A percentile compares a stretch with the other conserved stretches of the same genome.
phyloP scores from a whole-genome alignment of 441 rosid species.

The Capsella rubella region DNA sequence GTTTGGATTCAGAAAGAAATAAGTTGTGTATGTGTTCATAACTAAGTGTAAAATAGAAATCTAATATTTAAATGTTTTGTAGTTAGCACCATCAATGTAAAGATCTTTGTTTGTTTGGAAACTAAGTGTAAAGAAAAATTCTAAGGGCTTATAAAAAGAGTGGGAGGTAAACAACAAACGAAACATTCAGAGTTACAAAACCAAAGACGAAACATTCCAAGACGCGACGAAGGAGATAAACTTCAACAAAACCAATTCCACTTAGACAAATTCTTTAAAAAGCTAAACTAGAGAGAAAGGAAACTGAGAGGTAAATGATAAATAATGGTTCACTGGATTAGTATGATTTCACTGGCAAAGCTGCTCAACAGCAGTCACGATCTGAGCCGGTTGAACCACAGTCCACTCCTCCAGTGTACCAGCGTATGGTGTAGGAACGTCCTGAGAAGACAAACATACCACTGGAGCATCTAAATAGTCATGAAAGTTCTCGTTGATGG shows the following conservation, averaged over 20 bases:
- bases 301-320: slow-evolving; percentile 24
- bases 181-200: slow-evolving; percentile 33
- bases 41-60: slow-evolving; percentile 25
- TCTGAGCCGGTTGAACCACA: slow-evolving; percentile 94
- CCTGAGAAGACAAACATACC: slow-evolving; percentile 94
- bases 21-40: slow-evolving; percentile 26
- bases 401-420: slow-evolving; percentile 96
- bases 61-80: neutral
- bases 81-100: neutral
- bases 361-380: slow-evolving; percentile 94
- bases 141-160: neutral
- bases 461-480: slow-evolving; percentile 95
- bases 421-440: slow-evolving; percentile 95
- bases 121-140: neutral
- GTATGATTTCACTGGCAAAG: slow-evolving; percentile 68
- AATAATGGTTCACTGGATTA: slow-evolving; percentile 20
- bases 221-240: slow-evolving; percentile 20
- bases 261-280: slow-evolving; percentile 25
- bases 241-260: slow-evolving; percentile 26
- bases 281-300: slow-evolving; percentile 22
- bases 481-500: slow-evolving; percentile 85
- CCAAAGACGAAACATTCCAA: slow-evolving; percentile 22
- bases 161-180: slow-evolving; percentile 4
- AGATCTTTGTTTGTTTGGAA: neutral
- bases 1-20: slow-evolving; percentile 24